These are phyloP conservation scores for Corymbia calophylla DNA, from an alignment of 441 rosid species.

Conservation along the genomic window DNA sequence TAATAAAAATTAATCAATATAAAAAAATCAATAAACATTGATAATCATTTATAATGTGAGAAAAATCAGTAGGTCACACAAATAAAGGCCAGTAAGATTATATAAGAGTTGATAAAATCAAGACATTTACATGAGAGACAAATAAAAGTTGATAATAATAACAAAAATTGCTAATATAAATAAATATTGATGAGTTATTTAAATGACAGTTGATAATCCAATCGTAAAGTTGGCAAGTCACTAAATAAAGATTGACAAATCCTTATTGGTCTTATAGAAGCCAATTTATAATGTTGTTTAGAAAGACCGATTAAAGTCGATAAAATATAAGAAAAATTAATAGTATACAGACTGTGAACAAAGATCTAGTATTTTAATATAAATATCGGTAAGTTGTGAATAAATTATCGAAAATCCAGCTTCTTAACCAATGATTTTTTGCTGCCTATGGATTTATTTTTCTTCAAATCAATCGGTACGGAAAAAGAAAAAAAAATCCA, in stretches of 20 bases:
- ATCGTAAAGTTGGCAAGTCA: not conserved
- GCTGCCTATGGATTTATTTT: not conserved
- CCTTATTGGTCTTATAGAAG: too few species aligned
- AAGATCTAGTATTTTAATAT: not conserved
- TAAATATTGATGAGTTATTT: too few species aligned
- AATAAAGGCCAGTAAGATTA: too few species aligned
- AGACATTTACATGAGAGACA: too few species aligned
- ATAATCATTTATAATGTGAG: too few species aligned
- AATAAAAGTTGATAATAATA: too few species aligned
- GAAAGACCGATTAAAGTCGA: not conserved
- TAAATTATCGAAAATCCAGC: not conserved
- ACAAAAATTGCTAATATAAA: not conserved
- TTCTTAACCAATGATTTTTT: not conserved
- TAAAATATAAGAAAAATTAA: not conserved
- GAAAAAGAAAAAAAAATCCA: not conserved
- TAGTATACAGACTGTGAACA: not conserved
- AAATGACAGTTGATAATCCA: not conserved
- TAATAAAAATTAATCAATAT: too few species aligned
- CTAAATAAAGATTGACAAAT: not conserved
- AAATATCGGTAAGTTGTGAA: not conserved
- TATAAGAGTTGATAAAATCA: too few species aligned
- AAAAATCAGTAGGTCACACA: not conserved
- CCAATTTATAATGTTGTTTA: too few species aligned
- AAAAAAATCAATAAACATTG: too few species aligned
- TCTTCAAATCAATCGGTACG: not conserved